phyloP scores from a whole-genome alignment of 352 stramenopile genomes.

The Blastocystis sp. region DNA sequence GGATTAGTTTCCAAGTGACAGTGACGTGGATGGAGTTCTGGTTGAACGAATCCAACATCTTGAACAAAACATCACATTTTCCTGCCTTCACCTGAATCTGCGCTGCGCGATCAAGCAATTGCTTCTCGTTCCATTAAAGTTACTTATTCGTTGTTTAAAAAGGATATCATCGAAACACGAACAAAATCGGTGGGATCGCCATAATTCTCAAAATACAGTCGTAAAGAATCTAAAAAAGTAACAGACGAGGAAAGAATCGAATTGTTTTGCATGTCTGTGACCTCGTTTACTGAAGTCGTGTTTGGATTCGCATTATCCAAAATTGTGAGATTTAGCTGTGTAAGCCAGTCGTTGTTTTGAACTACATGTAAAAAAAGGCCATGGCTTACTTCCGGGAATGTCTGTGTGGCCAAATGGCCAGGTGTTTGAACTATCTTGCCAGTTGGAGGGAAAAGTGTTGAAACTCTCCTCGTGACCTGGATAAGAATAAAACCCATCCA shows the following conservation, averaged over 20 bases:
- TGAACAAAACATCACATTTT: conserved; percentile 46
- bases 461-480: not conserved
- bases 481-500: not conserved
- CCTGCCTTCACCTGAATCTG: conserved; percentile 36
- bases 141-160: not conserved
- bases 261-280: not conserved
- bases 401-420: not conserved
- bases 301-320: not conserved
- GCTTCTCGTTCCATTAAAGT: conserved; percentile 25
- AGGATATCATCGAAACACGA: conserved; percentile 17
- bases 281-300: not conserved
- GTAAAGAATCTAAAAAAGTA: not conserved
- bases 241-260: not conserved
- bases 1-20: conserved; percentile 36
- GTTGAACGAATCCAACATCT: conserved; percentile 54
- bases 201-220: conserved; percentile 29
- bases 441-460: not conserved
- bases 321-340: conserved; percentile 37
- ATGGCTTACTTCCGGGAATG: not conserved
- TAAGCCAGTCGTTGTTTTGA: conserved; percentile 49
- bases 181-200: conserved; percentile 18
- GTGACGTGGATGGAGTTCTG: conserved; percentile 46
- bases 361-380: not conserved
- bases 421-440: not conserved
- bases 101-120: not conserved